These are phyloP conservation scores for Saturnispora mendoncae DNA, from an alignment of 805 yeast species.

Conservation along the genomic window DNA sequence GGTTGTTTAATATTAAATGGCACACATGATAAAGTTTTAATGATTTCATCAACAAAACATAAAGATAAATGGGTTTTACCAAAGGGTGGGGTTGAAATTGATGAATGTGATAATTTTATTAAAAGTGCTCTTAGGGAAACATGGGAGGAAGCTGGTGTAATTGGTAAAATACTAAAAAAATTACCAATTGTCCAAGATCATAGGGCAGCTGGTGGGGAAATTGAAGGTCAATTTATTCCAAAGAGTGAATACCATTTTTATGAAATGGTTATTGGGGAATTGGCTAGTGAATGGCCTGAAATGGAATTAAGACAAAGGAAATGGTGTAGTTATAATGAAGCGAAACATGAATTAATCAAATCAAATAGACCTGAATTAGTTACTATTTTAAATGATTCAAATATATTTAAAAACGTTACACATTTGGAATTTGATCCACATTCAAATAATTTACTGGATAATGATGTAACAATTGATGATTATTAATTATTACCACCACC, in stretches of 20 bases:
- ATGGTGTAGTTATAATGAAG: slow-evolving; percentile 69
- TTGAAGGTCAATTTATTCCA: slow-evolving; percentile 35
- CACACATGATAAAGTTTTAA: slow-evolving; percentile 52
- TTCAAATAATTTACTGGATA: slow-evolving; percentile 22
- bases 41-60: slow-evolving; percentile 69
- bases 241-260: slow-evolving; percentile 82
- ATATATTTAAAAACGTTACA: slow-evolving; percentile 34
- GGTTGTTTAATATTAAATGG: slow-evolving; percentile 74
- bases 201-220: slow-evolving; percentile 10
- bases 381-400: slow-evolving; percentile 51
- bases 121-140: slow-evolving; percentile 75
- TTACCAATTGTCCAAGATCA: slow-evolving; percentile 63
- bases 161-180: slow-evolving; percentile 45
- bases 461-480: slow-evolving; percentile 23
- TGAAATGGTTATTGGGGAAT: slow-evolving; percentile 55
- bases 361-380: slow-evolving; percentile 61
- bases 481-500: slow-evolving; percentile 30
- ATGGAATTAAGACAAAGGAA: slow-evolving; percentile 46
- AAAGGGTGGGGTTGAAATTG: slow-evolving; percentile 89
- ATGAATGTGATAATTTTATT: slow-evolving; percentile 46
- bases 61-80: slow-evolving; percentile 79
- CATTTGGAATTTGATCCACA: slow-evolving; percentile 20
- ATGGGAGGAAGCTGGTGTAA: slow-evolving; percentile 97
- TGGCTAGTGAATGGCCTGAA: slow-evolving; percentile 74
- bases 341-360: slow-evolving; percentile 46